Conservation (phyloP, 805 yeast species). For the Starmera quercuum region DNA sequence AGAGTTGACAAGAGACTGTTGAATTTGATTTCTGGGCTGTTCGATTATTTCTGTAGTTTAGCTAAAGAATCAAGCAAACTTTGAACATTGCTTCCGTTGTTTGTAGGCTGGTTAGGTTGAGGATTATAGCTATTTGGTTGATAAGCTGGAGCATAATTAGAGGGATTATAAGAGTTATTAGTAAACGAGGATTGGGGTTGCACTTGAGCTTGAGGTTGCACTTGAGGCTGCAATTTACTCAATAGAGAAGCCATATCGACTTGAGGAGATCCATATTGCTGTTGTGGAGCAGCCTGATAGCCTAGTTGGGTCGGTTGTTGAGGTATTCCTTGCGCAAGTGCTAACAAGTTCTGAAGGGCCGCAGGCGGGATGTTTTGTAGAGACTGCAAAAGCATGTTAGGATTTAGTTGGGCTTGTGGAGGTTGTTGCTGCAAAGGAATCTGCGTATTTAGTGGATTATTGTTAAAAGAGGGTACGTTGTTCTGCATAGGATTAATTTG, state of each 20-base stretch:
- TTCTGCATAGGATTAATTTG: slow-evolving; percentile 1
- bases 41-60: slow-evolving; percentile 22
- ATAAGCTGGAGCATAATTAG: background rate
- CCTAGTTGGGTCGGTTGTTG: slow-evolving; percentile 2
- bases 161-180: background rate
- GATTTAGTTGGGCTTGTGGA: slow-evolving; percentile 3
- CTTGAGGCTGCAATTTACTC: slow-evolving; percentile 11
- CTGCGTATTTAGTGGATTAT: too few species aligned
- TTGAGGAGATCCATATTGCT: slow-evolving; percentile 13
- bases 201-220: slow-evolving; percentile 11
- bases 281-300: slow-evolving; percentile 7
- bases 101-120: slow-evolving; percentile 10
- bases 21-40: background rate
- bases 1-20: background rate
- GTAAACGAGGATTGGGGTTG: slow-evolving; percentile 14
- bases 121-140: background rate
- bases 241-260: slow-evolving; percentile 4
- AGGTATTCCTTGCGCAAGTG: slow-evolving; percentile 3
- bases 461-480: slow-evolving; percentile 1
- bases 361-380: slow-evolving; percentile 7
- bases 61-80: slow-evolving; percentile 30
- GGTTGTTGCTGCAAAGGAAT: slow-evolving; percentile 4
- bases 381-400: slow-evolving; percentile 4
- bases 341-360: slow-evolving; percentile 7
- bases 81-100: slow-evolving; percentile 25